A percentile compares a stretch with the other conserved stretches of the same genome.
Conservation (phyloP, 2,329 filamentous ascomycete species). For the Alternaria sp. region DNA sequence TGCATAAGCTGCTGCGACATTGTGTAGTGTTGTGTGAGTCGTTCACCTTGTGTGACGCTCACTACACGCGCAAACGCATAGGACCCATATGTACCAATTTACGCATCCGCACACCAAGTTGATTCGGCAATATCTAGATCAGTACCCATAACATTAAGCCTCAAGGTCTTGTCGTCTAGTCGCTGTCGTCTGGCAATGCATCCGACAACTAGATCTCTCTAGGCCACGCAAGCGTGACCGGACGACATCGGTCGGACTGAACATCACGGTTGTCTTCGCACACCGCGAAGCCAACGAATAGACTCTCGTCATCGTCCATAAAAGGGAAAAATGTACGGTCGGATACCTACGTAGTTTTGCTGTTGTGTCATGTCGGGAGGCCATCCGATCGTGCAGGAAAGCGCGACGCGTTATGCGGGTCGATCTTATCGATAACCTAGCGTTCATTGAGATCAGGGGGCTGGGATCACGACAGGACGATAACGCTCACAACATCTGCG, state of each 20-base stretch:
- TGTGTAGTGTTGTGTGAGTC: background rate
- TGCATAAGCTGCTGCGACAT: conserved; percentile 23
- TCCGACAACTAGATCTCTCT: background rate
- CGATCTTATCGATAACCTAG: background rate
- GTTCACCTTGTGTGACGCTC: background rate
- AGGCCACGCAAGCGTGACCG: background rate
- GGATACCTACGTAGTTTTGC: background rate
- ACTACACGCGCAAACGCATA: background rate
- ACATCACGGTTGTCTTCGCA: background rate
- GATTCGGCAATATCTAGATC: background rate
- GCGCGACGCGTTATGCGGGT: background rate
- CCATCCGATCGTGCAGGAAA: background rate
- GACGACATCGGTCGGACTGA: background rate
- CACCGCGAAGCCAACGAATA: background rate
- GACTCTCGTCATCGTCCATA: background rate
- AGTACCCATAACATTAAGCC: background rate
- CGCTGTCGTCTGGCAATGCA: background rate
- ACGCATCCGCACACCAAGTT: background rate
- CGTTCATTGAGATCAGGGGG: background rate
- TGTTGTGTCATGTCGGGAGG: background rate
- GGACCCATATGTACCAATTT: background rate
- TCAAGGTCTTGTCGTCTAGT: background rate
- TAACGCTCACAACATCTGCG: conserved; percentile 1
- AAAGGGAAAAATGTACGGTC: background rate
- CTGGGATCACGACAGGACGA: background rate